phyloP scores from a whole-genome alignment of 192 early-diverging fungal genomes.

The Entophlyctis luteolus region DNA sequence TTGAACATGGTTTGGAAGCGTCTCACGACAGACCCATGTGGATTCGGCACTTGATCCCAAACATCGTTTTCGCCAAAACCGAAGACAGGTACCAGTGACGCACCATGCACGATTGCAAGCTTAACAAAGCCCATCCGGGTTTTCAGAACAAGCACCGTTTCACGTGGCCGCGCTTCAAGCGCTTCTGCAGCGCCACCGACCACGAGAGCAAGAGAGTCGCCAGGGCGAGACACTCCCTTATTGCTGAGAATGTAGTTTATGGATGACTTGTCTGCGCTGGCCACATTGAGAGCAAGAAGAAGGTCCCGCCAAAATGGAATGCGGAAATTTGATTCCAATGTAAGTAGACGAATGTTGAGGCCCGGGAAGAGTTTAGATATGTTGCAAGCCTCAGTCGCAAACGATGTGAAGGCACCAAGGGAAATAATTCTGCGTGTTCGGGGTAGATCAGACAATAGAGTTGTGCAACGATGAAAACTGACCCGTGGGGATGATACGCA shows the following conservation, averaged over 20 bases:
- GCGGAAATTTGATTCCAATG: conserved; percentile 76
- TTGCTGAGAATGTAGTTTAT: conserved; percentile 70
- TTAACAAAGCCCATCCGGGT: conserved; percentile 83
- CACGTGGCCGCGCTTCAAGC: conserved; percentile 14
- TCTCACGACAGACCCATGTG: conserved; percentile 59
- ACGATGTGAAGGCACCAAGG: conserved; percentile 76
- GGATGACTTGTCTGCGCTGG: conserved; percentile 70
- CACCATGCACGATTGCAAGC: conserved; percentile 76
- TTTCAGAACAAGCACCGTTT: conserved; percentile 29
- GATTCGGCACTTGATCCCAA: conserved; percentile 73
- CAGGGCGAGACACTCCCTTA: conserved; percentile 31
- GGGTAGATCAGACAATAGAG: background rate
- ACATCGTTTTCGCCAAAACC: conserved; percentile 93
- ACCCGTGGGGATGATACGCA: conserved; percentile 84
- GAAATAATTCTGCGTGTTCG: conserved; percentile 66
- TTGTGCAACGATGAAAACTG: too few relatives aligned
- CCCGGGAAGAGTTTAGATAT: conserved; percentile 76
- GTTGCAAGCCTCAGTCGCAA: conserved; percentile 74
- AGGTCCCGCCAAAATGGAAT: conserved; percentile 84
- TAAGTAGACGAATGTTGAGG: conserved; percentile 73
- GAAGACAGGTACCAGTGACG: conserved; percentile 81
- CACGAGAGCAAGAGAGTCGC: conserved; percentile 67
- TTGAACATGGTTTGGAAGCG: conserved; percentile 72
- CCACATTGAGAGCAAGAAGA: conserved; percentile 68
- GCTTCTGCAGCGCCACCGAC: conserved; percentile 89